phyloP scores from a whole-genome alignment of 805 yeast genomes.

The Candida railenensis region DNA sequence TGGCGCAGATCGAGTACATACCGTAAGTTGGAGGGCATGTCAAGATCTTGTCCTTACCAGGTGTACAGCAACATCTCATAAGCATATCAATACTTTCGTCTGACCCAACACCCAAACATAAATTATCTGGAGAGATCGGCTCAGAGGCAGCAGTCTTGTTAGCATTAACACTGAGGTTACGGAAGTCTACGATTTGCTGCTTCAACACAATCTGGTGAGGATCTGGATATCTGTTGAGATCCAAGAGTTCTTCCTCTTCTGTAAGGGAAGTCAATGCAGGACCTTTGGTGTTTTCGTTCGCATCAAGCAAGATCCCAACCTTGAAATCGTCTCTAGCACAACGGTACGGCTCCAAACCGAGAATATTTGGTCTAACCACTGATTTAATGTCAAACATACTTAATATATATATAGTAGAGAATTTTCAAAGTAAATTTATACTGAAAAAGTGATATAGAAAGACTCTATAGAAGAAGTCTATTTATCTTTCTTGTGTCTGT shows the following conservation, averaged over 20 bases:
- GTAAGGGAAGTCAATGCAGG: constrained; percentile 59
- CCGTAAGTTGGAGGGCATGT: constrained; percentile 96
- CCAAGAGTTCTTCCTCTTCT: constrained; percentile 45
- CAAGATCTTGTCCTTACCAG: constrained; percentile 78
- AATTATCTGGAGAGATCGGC: constrained; percentile 56
- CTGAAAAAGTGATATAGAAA: too few species aligned
- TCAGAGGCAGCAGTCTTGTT: constrained; percentile 8
- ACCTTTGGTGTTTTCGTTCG: constrained; percentile 94
- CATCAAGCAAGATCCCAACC: constrained; percentile 86
- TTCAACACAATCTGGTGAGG: constrained; percentile 88
- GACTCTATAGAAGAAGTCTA: not conserved
- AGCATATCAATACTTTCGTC: constrained; percentile 93
- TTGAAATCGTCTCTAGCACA: constrained; percentile 96
- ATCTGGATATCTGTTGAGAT: constrained; percentile 91
- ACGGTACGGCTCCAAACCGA: constrained; percentile 81
- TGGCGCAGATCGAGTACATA: constrained; percentile 91
- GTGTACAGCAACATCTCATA: constrained; percentile 79
- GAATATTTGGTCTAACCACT: constrained; percentile 82
- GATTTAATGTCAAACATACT: constrained; percentile 49
- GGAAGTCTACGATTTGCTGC: constrained; percentile 62
- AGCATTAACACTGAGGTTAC: constrained; percentile 53
- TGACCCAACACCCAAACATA: constrained; percentile 95
- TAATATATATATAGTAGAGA: not conserved
- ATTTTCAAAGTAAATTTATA: not conserved
- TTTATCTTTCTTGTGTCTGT: not conserved